phyloP scores from a whole-genome alignment of 1,284 basidiomycete species.

The Irpex sp. region DNA sequence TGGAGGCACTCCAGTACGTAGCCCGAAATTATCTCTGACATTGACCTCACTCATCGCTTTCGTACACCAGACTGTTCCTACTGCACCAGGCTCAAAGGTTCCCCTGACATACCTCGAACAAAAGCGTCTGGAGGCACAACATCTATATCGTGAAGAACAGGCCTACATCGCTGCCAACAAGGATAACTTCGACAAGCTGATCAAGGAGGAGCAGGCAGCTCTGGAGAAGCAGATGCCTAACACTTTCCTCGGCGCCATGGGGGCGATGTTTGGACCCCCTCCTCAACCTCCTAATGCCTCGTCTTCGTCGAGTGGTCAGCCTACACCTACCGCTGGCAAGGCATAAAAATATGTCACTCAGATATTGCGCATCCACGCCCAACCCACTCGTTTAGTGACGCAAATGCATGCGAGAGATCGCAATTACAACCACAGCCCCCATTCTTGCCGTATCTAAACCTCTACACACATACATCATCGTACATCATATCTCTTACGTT shows the following conservation, averaged over 20 bases:
- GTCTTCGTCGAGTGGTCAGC: not conserved
- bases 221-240: conserved; percentile 62
- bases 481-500: not conserved
- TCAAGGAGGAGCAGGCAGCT: conserved; percentile 82
- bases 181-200: conserved; percentile 72
- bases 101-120: conserved; percentile 88
- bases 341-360: not conserved
- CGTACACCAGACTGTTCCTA: not conserved
- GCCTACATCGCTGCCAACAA: conserved; percentile 84
- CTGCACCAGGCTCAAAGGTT: conserved; percentile 21
- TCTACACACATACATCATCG: not conserved
- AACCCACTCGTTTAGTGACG: too few relatives aligned
- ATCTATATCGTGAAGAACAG: conserved; percentile 82
- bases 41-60: not conserved
- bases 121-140: conserved; percentile 85
- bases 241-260: conserved; percentile 27
- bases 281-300: not conserved
- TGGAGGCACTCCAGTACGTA: conserved; percentile 38
- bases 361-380: too few relatives aligned
- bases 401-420: not conserved
- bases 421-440: not conserved
- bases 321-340: conserved; percentile 1
- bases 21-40: conserved; percentile 4
- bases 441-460: not conserved
- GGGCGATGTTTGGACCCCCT: conserved; percentile 18